These are phyloP conservation scores for Starmerella stellata DNA, from an alignment of 805 yeast genomes.

Conservation along the genomic window DNA sequence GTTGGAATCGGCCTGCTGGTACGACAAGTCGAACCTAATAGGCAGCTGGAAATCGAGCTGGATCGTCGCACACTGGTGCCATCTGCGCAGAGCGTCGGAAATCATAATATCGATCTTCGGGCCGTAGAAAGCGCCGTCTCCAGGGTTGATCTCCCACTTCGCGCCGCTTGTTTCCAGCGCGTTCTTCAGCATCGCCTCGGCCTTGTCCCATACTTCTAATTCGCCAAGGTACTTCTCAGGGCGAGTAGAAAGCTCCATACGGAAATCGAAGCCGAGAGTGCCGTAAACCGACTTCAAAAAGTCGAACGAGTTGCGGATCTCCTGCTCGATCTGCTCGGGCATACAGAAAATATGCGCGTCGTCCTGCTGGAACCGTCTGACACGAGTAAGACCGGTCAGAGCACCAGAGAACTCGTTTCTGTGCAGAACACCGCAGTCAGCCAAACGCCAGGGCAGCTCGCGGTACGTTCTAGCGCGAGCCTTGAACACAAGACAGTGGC, in stretches of 20 bases:
- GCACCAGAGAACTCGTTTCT: conserved; percentile 96
- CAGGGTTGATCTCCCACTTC: conserved; percentile 85
- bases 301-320: conserved; percentile 68
- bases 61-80: conserved; percentile 98
- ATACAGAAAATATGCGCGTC: conserved; percentile 97
- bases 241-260: conserved; percentile 92
- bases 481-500: conserved; percentile 86
- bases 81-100: conserved; percentile 82
- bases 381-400: conserved; percentile 84
- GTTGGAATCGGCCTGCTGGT: conserved; percentile 31
- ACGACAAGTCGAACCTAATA: conserved; percentile 76
- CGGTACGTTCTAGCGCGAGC: conserved; percentile 87
- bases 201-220: conserved; percentile 79
- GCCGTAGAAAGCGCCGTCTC: conserved; percentile 94
- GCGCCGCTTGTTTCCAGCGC: conserved; percentile 78
- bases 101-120: conserved; percentile 96
- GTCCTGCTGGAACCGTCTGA: conserved; percentile 97
- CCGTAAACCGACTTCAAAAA: conserved; percentile 76
- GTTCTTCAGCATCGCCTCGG: conserved; percentile 66
- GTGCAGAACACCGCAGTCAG: conserved; percentile 93
- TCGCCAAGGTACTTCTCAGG: conserved; percentile 96
- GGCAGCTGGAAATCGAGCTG: conserved; percentile 98
- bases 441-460: conserved; percentile 96
- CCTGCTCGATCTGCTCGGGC: conserved; percentile 71
- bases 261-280: conserved; percentile 81